Base-by-base conservation (phyloP, 225 moss, liverwort and hornwort genomes). In the Anthoceros angustus region DNA sequence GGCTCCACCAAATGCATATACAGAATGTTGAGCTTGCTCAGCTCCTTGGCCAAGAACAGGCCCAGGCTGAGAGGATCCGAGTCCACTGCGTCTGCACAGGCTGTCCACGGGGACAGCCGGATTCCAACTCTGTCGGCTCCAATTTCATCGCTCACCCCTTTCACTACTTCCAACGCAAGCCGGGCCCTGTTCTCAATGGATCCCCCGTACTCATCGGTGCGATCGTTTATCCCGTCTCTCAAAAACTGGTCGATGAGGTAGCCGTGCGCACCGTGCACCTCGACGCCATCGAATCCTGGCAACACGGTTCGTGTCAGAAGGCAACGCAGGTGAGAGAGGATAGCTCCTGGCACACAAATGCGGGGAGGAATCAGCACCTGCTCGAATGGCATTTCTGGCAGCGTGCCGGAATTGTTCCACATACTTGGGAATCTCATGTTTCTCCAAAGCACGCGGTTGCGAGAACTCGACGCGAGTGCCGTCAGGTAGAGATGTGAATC, bases 241-340 rank as follows among this genome's bases (percentile, higher is more conserved):
- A 82, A 42, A 41, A 77, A 64, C 66, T 84, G 82, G 25, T 65
- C 84, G 10, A 75, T 40, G 42, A 91, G 70, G 68, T 82, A 86
- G 42, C 91, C 91, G 64, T 87, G 80, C 42, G 86, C 86, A 55
- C 82, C 91, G 64, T 86, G 87, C 66, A 91, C 78, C 65, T 87
- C 91, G 15, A 91, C 87, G n/a, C 91, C 91, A 75, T 92, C 86
- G 9, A 88, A 92, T 62, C 88, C 92, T 84, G 82, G 50, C 41
- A 18, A 65, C 0, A 61, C 18, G 25, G 15, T 38, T 10, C 2
- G 40, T 42, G 9, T 65, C 64, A 3, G 40, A 12, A 65, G 4
- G 39, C n/a, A n/a, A n/a, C n/a, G n/a, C n/a, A n/a, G n/a, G n/a
- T 8, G 32, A 10, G 8, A 23, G 10, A 62, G 9, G 23, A 23